These are phyloP conservation scores for Teunomyces kruisii DNA, from an alignment of 805 yeast species.

Conservation along the genomic window DNA sequence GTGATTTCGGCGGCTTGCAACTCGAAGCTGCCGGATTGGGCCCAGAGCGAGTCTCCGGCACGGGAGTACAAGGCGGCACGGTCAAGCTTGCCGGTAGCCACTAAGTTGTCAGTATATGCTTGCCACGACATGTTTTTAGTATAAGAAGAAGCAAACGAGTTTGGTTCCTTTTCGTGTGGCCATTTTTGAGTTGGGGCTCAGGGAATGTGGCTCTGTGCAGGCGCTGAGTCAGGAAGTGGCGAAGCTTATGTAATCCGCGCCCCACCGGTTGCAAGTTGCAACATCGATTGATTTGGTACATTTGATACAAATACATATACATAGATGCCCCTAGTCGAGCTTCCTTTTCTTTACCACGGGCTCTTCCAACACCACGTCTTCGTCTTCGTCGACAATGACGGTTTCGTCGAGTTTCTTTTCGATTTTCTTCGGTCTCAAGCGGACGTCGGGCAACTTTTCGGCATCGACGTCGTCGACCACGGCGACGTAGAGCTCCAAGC, in stretches of 20 bases:
- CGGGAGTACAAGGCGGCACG: conserved; percentile 90
- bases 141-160: background rate
- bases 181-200: background rate
- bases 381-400: conserved; percentile 11
- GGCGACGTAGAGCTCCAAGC: conserved; percentile 59
- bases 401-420: background rate
- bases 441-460: conserved; percentile 5
- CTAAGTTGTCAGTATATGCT: conserved; percentile 95
- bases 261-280: too few relatives aligned
- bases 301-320: too few relatives aligned
- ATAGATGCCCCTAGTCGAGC: conserved; percentile 2
- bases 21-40: conserved; percentile 66
- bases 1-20: conserved; percentile 69
- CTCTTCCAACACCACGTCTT: conserved; percentile 9
- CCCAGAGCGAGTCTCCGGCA: conserved; percentile 96
- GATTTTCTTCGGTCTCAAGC: conserved; percentile 15
- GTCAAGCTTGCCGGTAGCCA: conserved; percentile 85
- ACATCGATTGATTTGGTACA: too few relatives aligned
- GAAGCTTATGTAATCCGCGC: too few relatives aligned
- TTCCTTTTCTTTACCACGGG: conserved; percentile 13
- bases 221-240: too few relatives aligned
- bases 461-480: conserved; percentile 7
- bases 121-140: conserved; percentile 19
- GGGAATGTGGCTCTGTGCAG: background rate
- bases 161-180: background rate